Percentiles rank a stretch among this genome's conserved stretches.
Evolutionary conservation across 768 basidiomycete genomes (phyloP).

Genomic region (Calvatia gigantea): DNA sequence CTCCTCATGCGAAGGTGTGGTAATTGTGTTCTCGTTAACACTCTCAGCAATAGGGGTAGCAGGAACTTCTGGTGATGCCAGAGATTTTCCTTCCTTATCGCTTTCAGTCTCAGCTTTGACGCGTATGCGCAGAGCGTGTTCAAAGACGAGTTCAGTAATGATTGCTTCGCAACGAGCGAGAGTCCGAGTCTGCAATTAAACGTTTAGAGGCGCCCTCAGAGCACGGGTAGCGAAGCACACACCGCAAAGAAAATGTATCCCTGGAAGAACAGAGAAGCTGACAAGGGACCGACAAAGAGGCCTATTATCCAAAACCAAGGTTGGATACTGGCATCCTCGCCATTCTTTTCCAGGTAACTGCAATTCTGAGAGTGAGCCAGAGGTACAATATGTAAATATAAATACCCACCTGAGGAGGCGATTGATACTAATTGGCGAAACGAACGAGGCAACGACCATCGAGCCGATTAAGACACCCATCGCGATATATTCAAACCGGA

Average conservation of each 20-base stretch:
- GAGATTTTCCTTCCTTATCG: not conserved
- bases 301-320: constrained; percentile 67
- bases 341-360: constrained; percentile 55
- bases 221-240: constrained; percentile 6
- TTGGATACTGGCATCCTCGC: constrained; percentile 40
- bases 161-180: constrained; percentile 47
- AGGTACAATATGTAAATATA: not conserved
- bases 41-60: constrained; percentile 9
- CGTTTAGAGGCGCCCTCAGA: not conserved
- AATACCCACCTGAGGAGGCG: constrained; percentile 30
- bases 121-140: constrained; percentile 54
- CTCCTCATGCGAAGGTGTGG: not conserved
- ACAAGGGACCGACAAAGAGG: constrained; percentile 45
- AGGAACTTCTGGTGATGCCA: constrained; percentile 15
- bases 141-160: constrained; percentile 38
- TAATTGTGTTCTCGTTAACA: not conserved
- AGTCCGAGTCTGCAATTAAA: constrained; percentile 43
- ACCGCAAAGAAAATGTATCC: constrained; percentile 52
- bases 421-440: constrained; percentile 36
- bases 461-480: constrained; percentile 26
- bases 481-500: constrained; percentile 29
- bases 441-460: constrained; percentile 26
- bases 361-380: not conserved
- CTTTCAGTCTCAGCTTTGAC: constrained; percentile 42
- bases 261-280: constrained; percentile 45